These are phyloP conservation scores for Ceratopteris richardii DNA, from an alignment of 75 land plant species.

Conservation along the genomic window DNA sequence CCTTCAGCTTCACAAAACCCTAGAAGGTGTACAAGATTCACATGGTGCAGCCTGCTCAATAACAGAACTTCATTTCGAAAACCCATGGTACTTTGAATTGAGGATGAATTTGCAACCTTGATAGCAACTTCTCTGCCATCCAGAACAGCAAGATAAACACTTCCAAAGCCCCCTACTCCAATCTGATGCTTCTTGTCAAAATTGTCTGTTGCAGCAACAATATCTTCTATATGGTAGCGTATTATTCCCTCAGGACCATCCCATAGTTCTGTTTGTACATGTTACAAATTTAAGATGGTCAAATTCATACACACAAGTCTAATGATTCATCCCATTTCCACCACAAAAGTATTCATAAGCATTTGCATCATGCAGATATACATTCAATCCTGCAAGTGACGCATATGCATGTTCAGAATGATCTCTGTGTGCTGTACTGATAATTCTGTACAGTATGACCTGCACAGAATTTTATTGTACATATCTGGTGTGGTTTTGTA, in stretches of 20 bases:
- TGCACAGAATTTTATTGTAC: no score
- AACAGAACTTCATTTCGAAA: slow-evolving; percentile 79
- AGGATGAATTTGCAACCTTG: slow-evolving; percentile 54
- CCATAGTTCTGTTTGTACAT: slow-evolving; percentile 15
- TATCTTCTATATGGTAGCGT: slow-evolving; percentile 14
- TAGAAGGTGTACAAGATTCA: slow-evolving; percentile 73
- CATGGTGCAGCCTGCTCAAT: slow-evolving; percentile 79
- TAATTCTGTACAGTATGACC: no score
- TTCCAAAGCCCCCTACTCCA: slow-evolving; percentile 91
- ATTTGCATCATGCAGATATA: no score
- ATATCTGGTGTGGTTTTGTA: no score
- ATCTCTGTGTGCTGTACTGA: no score
- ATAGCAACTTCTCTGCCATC: slow-evolving; percentile 75
- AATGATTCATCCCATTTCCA: no score
- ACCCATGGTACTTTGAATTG: slow-evolving; percentile 64
- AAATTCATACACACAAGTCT: no score
- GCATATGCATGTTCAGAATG: no score
- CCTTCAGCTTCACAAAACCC: slow-evolving; percentile 77
- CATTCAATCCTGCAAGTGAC: no score
- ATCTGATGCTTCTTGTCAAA: slow-evolving; percentile 53
- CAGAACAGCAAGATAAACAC: slow-evolving; percentile 53
- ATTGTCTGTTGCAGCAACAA: slow-evolving; percentile 51
- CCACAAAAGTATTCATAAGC: no score
- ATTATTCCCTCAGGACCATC: slow-evolving; percentile 11
- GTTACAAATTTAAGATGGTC: no score